A percentile compares a stretch with the other conserved stretches of the same genome.
Conservation (phyloP, 2,329 filamentous ascomycete species). For the Grosmannia penicillata region DNA sequence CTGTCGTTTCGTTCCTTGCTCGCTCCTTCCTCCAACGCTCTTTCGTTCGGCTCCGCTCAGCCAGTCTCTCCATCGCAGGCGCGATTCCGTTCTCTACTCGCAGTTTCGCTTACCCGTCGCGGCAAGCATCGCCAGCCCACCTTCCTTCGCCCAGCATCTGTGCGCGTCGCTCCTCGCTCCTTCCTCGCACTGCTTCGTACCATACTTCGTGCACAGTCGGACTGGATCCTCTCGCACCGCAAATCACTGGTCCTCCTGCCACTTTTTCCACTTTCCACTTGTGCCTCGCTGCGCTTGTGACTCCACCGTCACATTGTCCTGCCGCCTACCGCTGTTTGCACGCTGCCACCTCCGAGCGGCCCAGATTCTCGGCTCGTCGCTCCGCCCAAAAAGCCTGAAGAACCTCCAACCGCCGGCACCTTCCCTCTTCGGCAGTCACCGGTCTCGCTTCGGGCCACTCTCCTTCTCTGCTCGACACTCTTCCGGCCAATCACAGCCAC, state of each 20-base stretch:
- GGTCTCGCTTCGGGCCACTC: too few relatives aligned
- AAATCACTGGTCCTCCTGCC: neutral
- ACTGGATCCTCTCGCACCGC: too few relatives aligned
- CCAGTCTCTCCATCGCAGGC: conserved; percentile 1
- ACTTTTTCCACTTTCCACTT: neutral
- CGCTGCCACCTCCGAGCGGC: too few relatives aligned
- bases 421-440: conserved; percentile 11
- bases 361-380: too few relatives aligned
- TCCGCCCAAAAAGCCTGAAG: conserved; percentile 4
- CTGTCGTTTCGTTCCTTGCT: neutral
- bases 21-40: neutral
- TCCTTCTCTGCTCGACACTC: neutral
- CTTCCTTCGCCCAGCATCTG: too few relatives aligned
- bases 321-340: neutral
- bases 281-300: neutral
- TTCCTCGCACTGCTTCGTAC: too few relatives aligned
- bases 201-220: too few relatives aligned
- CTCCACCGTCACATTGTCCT: conserved; percentile 2
- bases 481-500: conserved; percentile 7
- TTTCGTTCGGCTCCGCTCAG: neutral
- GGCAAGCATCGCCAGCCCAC: too few relatives aligned
- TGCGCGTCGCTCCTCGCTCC: too few relatives aligned
- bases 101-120: neutral
- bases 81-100: neutral
- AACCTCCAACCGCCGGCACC: conserved; percentile 8